phyloP scores from a whole-genome alignment of 768 basidiomycete species.

The Suillus hirtellus region DNA sequence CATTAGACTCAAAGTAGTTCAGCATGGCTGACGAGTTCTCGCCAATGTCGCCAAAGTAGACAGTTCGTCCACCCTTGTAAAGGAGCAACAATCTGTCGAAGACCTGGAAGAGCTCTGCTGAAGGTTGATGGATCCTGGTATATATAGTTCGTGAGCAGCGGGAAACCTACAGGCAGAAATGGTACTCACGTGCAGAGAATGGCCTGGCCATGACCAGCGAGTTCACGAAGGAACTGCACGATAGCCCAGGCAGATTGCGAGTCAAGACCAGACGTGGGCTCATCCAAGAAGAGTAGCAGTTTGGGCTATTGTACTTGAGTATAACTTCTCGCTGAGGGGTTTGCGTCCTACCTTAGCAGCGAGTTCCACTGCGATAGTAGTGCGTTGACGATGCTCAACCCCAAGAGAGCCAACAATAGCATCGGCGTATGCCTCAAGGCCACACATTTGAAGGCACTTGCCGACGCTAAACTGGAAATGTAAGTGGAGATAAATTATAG shows the following conservation, averaged over 20 bases:
- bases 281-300: conserved; percentile 52
- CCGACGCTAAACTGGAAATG: conserved; percentile 38
- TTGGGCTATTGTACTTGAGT: conserved; percentile 27
- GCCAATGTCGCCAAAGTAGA: conserved; percentile 53
- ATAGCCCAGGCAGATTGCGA: conserved; percentile 49
- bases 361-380: conserved; percentile 57
- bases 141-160: background rate
- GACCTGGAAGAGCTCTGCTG: conserved; percentile 46
- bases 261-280: conserved; percentile 52
- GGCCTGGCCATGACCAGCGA: conserved; percentile 49
- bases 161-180: background rate
- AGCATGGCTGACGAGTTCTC: conserved; percentile 4
- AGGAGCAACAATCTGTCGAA: conserved; percentile 50
- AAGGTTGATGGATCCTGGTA: conserved; percentile 58
- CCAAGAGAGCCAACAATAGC: conserved; percentile 53
- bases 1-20: conserved; percentile 9
- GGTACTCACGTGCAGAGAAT: conserved; percentile 45
- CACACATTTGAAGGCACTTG: conserved; percentile 58
- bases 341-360: conserved; percentile 44
- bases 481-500: background rate
- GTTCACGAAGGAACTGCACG: conserved; percentile 44
- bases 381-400: conserved; percentile 49
- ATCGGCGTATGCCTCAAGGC: conserved; percentile 56
- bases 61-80: conserved; percentile 52
- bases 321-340: background rate